phyloP scores from a whole-genome alignment of 495 filamentous ascomycete species.

The Apodospora peruviana region DNA sequence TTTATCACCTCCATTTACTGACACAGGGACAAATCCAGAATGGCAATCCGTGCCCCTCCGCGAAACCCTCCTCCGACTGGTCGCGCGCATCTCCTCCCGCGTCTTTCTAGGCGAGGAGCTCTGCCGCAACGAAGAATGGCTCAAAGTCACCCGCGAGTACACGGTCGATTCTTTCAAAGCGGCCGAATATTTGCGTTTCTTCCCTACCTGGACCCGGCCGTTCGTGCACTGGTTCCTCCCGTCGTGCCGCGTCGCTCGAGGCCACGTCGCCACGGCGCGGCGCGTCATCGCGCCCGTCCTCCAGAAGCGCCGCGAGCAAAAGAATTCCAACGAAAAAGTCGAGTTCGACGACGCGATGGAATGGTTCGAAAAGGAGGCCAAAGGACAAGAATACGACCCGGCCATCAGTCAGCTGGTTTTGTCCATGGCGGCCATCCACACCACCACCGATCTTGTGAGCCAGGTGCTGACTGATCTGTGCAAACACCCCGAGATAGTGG shows the following conservation, averaged over 20 bases:
- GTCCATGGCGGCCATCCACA: constrained; percentile 26
- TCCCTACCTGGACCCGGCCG: constrained; percentile 25
- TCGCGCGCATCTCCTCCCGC: constrained; percentile 39
- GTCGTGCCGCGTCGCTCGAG: constrained; percentile 16
- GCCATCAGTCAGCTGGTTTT: constrained; percentile 23
- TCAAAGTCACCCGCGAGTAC: constrained; percentile 34
- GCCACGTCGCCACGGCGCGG: constrained; percentile 16
- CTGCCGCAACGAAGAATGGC: constrained; percentile 40
- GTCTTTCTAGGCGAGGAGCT: constrained; percentile 46
- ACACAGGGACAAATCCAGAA: constrained; percentile 7
- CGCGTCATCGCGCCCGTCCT: constrained; percentile 23
- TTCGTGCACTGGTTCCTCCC: constrained; percentile 32
- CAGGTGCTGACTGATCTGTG: constrained; percentile 32
- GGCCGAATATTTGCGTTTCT: constrained; percentile 22
- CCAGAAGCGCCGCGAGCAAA: constrained; percentile 18
- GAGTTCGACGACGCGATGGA: constrained; percentile 29
- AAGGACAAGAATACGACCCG: constrained; percentile 22
- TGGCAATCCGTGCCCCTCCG: constrained; percentile 20
- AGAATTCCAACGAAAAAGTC: constrained; percentile 2
- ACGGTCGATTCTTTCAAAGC: constrained; percentile 26
- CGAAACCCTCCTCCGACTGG: constrained; percentile 20
- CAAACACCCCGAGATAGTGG: constrained; percentile 28
- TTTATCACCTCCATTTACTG: not conserved
- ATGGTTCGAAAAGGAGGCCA: constrained; percentile 28
- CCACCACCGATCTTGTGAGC: constrained; percentile 31